These are phyloP conservation scores for Sordariomycetes sp. DNA, from an alignment of 2,329 filamentous ascomycete species.

Conservation along the genomic window DNA sequence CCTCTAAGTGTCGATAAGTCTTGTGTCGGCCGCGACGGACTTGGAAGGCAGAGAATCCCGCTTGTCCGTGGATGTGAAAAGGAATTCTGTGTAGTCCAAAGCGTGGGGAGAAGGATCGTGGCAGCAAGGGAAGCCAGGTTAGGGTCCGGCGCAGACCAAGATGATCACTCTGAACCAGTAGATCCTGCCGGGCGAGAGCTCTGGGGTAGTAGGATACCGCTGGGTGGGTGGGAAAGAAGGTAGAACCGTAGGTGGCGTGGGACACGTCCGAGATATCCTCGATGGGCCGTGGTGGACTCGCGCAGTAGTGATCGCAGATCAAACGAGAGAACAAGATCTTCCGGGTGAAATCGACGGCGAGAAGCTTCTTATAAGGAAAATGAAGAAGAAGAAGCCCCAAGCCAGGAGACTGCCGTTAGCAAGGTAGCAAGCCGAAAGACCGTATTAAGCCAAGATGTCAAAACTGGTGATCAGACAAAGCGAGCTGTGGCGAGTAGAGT, in stretches of 20 bases:
- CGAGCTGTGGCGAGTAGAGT: slow-evolving; percentile 1
- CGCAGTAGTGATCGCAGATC: slow-evolving; percentile 5
- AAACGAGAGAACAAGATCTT: slow-evolving; percentile 3
- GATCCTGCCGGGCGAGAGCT: not conserved
- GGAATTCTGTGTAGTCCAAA: not conserved
- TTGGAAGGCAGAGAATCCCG: not conserved
- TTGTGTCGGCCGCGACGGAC: not conserved
- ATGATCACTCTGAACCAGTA: slow-evolving; percentile 2
- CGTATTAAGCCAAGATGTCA: slow-evolving; percentile 1
- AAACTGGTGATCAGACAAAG: slow-evolving; percentile 4
- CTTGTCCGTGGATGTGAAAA: not conserved
- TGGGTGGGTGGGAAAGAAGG: not conserved
- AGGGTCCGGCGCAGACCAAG: not conserved
- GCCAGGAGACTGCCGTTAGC: not conserved
- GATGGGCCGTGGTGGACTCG: not conserved
- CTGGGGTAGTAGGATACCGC: not conserved
- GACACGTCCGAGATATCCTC: not conserved
- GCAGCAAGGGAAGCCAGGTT: not conserved
- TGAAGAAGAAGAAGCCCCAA: not conserved
- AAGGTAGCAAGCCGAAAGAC: slow-evolving; percentile 1
- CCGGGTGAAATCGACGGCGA: slow-evolving; percentile 1
- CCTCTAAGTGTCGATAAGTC: not conserved
- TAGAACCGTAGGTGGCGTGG: not conserved
- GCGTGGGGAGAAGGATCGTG: not conserved
- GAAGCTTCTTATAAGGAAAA: not conserved